Percentiles rank a stretch among this genome's conserved stretches.
Conservation (phyloP, 2,329 filamentous ascomycete genomes). For the Lasiodiplodia sp. region DNA sequence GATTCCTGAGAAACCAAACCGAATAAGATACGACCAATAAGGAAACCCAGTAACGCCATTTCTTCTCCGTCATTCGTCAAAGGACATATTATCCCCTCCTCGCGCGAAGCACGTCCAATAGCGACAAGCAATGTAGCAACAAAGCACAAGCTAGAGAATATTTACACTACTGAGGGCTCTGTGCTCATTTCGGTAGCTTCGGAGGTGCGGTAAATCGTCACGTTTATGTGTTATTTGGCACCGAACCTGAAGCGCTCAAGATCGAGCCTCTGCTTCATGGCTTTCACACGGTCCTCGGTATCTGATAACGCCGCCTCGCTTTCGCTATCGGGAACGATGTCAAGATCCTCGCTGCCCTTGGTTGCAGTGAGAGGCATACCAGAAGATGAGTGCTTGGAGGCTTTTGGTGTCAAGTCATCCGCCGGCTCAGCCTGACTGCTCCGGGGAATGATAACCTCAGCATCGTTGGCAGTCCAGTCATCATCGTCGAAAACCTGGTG, state of each 20-base stretch:
- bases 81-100: not conserved
- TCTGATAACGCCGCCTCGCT: conserved; percentile 35
- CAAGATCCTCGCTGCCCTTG: conserved; percentile 56
- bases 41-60: conserved; percentile 7
- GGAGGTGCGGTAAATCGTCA: not conserved
- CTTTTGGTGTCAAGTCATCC: not conserved
- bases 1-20: not conserved
- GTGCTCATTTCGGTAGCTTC: not conserved
- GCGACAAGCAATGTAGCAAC: not conserved
- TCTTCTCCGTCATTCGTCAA: conserved; percentile 6
- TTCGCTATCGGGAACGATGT: conserved; percentile 54
- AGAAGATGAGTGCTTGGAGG: not conserved
- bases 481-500: conserved; percentile 33
- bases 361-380: not conserved
- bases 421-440: not conserved
- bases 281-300: not conserved
- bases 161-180: not conserved
- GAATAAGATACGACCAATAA: not conserved
- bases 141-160: not conserved
- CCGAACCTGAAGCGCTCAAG: conserved; percentile 25
- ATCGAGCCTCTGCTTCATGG: conserved; percentile 6
- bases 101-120: not conserved
- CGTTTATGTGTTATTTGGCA: not conserved
- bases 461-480: conserved; percentile 40
- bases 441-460: conserved; percentile 43